Conservation (phyloP, 2,329 filamentous ascomycete species). For the Orbilia blumenaviensis region DNA sequence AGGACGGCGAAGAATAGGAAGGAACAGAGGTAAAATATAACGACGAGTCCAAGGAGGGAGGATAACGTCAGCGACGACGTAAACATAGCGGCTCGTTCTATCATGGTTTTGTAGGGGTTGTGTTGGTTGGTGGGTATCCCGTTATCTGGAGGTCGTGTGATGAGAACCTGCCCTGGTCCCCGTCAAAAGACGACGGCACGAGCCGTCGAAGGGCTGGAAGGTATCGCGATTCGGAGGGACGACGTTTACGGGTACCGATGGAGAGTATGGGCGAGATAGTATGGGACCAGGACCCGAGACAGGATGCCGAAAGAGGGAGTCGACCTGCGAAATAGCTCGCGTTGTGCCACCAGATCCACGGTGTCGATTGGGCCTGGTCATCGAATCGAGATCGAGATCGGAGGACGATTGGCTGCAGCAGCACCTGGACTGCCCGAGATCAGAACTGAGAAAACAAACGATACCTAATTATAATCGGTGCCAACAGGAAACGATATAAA, state of each 20-base stretch:
- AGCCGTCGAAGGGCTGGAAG: slow-evolving; percentile 27
- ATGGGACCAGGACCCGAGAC: slow-evolving; percentile 6
- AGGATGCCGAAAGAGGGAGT: slow-evolving; percentile 42
- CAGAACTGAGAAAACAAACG: no score
- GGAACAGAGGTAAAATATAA: slow-evolving; percentile 87
- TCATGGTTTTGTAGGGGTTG: neutral
- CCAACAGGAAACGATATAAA: no score
- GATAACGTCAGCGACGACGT: slow-evolving; percentile 60
- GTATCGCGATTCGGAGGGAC: slow-evolving; percentile 24
- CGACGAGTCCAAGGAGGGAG: slow-evolving; percentile 83
- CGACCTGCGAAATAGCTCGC: slow-evolving; percentile 39
- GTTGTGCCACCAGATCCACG: slow-evolving; percentile 34
- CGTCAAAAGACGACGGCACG: slow-evolving; percentile 38
- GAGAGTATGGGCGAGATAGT: neutral
- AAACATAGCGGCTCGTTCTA: slow-evolving; percentile 19
- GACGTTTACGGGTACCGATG: slow-evolving; percentile 2
- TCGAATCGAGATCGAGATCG: slow-evolving; percentile 31
- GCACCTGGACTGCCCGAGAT: no score
- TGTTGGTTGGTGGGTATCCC: neutral
- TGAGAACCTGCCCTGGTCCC: neutral
- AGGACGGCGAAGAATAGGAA: slow-evolving; percentile 94
- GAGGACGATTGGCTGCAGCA: no score
- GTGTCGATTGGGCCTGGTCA: slow-evolving; percentile 25
- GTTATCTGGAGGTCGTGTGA: slow-evolving; percentile 21
- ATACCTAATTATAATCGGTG: no score